phyloP scores from a whole-genome alignment of 768 basidiomycete species.

The Hygrocybe punicea region DNA sequence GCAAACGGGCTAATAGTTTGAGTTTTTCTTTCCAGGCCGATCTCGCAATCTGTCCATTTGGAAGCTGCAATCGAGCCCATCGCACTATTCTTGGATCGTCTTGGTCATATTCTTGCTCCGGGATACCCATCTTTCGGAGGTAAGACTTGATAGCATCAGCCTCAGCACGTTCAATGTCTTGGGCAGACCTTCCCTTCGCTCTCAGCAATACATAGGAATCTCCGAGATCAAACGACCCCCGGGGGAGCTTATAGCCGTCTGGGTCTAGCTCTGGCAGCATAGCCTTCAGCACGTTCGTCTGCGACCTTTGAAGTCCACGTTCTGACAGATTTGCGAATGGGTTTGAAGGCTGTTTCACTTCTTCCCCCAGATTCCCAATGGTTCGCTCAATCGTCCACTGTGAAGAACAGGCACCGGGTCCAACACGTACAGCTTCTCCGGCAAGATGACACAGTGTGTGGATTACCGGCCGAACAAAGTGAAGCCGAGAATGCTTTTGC shows the following conservation, averaged over 20 bases:
- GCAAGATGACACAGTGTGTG: constrained; percentile 11
- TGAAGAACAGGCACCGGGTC: constrained; percentile 9
- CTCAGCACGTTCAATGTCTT: neutral
- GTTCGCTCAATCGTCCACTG: no score
- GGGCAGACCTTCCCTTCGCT: neutral
- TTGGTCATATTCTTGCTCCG: neutral
- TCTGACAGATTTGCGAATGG: constrained; percentile 19
- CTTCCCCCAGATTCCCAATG: no score
- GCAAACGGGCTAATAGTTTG: neutral
- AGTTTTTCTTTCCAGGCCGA: constrained; percentile 2
- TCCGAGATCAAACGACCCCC: neutral
- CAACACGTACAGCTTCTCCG: constrained; percentile 15
- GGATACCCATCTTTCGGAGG: neutral
- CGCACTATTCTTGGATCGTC: neutral
- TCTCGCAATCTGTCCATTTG: no score
- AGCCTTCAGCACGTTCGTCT: neutral
- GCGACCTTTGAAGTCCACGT: constrained; percentile 6
- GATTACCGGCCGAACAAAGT: no score
- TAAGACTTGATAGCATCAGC: neutral
- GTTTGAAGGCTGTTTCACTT: constrained; percentile 18
- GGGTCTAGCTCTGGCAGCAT: constrained; percentile 13
- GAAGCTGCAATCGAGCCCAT: constrained; percentile 3
- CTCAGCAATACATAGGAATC: neutral
- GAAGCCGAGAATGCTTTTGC: no score
- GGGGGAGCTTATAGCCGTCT: constrained; percentile 19